These are phyloP conservation scores for Penicillium coffeae DNA, from an alignment of 495 filamentous ascomycete species.

Conservation along the genomic window DNA sequence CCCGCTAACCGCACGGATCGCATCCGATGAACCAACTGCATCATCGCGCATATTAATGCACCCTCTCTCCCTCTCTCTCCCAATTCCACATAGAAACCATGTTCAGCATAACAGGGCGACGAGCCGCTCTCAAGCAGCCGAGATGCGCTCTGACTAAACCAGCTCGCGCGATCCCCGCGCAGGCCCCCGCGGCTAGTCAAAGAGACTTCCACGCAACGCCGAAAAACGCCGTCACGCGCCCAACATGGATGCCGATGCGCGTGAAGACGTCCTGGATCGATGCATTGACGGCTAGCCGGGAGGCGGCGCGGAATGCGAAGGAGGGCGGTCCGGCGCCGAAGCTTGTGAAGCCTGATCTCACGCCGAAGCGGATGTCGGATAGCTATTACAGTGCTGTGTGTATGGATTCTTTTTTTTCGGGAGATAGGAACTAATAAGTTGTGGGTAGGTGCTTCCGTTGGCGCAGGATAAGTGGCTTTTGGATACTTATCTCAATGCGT, in stretches of 20 bases:
- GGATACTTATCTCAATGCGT: conserved; percentile 65
- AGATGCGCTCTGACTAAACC: conserved; percentile 11
- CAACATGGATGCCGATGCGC: conserved; percentile 50
- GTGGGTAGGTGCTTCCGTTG: conserved; percentile 55
- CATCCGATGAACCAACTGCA: conserved; percentile 13
- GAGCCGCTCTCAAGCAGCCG: conserved; percentile 11
- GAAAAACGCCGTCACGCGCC: conserved; percentile 23
- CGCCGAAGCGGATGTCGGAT: conserved; percentile 62
- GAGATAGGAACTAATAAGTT: conserved; percentile 11
- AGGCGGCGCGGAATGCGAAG: conserved; percentile 31
- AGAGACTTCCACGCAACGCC: conserved; percentile 32
- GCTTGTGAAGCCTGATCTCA: conserved; percentile 44
- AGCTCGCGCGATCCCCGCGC: conserved; percentile 8
- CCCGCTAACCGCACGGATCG: conserved; percentile 14
- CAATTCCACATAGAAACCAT: conserved; percentile 8
- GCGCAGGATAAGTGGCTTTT: conserved; percentile 67
- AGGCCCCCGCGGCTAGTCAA: conserved; percentile 9
- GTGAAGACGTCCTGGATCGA: conserved; percentile 70
- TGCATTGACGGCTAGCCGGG: conserved; percentile 52
- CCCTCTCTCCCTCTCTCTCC: not conserved
- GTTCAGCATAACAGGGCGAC: conserved; percentile 20
- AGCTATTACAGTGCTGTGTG: conserved; percentile 60
- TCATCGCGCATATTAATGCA: conserved; percentile 15
- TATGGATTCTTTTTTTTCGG: conserved; percentile 3
- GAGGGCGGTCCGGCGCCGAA: conserved; percentile 20